Evolutionary conservation across 176 grass and related monocot genomes (phyloP).

Genomic region (Bromus sterilis): DNA sequence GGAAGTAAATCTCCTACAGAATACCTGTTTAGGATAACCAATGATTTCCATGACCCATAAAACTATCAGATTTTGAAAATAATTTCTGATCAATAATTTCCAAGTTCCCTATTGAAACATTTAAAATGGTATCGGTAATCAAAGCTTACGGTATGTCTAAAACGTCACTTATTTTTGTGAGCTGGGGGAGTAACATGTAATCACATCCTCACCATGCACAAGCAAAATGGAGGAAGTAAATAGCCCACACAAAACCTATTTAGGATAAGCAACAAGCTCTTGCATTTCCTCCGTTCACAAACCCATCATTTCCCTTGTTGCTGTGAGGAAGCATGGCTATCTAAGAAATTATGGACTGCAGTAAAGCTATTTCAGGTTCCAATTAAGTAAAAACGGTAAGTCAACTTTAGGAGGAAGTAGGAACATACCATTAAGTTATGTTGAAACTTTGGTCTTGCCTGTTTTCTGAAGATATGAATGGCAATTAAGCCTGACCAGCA

Average conservation of each 20-base stretch:
- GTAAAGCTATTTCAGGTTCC: background rate
- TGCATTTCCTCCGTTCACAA: too few relatives aligned
- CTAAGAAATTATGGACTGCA: background rate
- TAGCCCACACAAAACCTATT: background rate
- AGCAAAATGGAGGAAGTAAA: background rate
- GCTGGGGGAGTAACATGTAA: background rate
- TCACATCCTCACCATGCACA: background rate
- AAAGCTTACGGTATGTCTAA: background rate
- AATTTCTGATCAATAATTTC: background rate
- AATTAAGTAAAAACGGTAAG: background rate
- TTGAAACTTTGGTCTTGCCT: background rate
- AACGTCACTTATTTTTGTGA: background rate
- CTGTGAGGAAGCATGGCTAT: background rate
- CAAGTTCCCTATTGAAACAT: background rate
- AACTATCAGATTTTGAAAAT: too few relatives aligned
- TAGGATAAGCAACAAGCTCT: background rate
- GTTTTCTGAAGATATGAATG: background rate
- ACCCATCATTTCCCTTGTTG: too few relatives aligned
- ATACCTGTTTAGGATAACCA: too few relatives aligned
- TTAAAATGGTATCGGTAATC: background rate
- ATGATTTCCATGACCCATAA: too few relatives aligned
- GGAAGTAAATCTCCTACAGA: too few relatives aligned
- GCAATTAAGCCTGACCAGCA: background rate
- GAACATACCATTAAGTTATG: background rate
- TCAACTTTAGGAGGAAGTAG: background rate